A percentile compares a stretch with the other conserved stretches of the same genome.
phyloP scores from a whole-genome alignment of 495 filamentous ascomycete species.

The Tetracladium marchalianum region DNA sequence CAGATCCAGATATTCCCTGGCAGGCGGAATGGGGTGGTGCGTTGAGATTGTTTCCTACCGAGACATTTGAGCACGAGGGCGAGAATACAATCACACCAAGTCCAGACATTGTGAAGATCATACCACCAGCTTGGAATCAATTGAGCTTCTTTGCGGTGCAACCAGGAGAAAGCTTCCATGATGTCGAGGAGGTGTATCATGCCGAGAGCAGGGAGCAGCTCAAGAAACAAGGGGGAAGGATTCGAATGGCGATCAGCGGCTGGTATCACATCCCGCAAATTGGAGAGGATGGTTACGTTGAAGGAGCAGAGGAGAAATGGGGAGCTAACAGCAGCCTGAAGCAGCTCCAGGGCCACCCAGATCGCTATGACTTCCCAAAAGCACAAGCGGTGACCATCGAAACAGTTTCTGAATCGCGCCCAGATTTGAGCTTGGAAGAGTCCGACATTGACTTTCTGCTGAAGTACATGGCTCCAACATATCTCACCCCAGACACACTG shows the following conservation, averaged over 20 bases:
- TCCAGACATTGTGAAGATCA: conserved; percentile 62
- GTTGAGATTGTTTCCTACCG: conserved; percentile 76
- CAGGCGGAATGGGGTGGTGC: conserved; percentile 90
- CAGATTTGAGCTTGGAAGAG: conserved; percentile 52
- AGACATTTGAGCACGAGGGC: conserved; percentile 50
- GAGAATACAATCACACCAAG: conserved; percentile 60
- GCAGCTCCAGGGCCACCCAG: conserved; percentile 84
- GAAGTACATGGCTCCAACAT: conserved; percentile 78
- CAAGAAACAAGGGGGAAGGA: conserved; percentile 55
- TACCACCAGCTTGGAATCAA: conserved; percentile 95
- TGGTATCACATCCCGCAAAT: conserved; percentile 98
- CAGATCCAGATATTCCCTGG: conserved; percentile 87
- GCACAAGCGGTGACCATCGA: conserved; percentile 42
- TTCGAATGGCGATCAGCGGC: conserved; percentile 96
- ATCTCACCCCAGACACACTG: conserved; percentile 89
- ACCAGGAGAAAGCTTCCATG: conserved; percentile 94
- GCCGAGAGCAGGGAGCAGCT: conserved; percentile 37
- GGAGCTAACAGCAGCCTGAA: conserved; percentile 80
- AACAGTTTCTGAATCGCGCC: conserved; percentile 26
- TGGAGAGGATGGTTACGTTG: conserved; percentile 87
- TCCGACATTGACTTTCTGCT: conserved; percentile 78
- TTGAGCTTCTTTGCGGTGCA: conserved; percentile 97
- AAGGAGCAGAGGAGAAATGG: conserved; percentile 79
- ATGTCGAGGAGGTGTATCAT: conserved; percentile 95
- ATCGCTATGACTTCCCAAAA: conserved; percentile 75